Conservation (phyloP, 495 filamentous ascomycete species). For the Evernia prunastri region DNA sequence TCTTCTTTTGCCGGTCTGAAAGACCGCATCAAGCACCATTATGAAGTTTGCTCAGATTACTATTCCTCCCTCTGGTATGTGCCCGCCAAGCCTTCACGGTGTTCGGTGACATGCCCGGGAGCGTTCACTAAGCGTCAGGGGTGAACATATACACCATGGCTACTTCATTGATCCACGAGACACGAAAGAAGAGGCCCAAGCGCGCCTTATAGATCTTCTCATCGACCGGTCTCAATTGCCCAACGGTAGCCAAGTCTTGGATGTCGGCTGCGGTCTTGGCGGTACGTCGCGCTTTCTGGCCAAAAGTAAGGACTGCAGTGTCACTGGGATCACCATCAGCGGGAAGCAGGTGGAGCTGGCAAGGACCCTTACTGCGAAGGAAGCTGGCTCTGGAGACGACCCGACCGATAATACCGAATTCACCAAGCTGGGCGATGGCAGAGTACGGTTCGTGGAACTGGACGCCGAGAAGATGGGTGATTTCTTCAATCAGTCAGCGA, state of each 20-base stretch:
- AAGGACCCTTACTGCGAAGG: constrained; percentile 29
- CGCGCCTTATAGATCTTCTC: constrained; percentile 47
- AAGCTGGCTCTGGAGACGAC: constrained; percentile 25
- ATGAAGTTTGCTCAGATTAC: constrained; percentile 46
- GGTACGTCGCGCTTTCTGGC: constrained; percentile 50
- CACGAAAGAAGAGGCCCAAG: constrained; percentile 49
- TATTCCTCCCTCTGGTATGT: constrained; percentile 25
- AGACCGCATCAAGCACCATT: constrained; percentile 52
- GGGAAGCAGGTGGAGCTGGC: constrained; percentile 49
- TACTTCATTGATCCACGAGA: constrained; percentile 44
- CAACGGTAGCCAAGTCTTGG: constrained; percentile 37
- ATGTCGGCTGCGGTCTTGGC: constrained; percentile 52
- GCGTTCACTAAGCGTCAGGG: constrained; percentile 34
- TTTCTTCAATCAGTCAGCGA: constrained; percentile 34
- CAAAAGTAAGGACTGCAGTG: constrained; percentile 37
- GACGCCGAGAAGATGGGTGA: constrained; percentile 54
- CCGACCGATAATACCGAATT: constrained; percentile 15
- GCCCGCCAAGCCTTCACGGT: neutral
- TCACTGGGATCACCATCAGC: constrained; percentile 54
- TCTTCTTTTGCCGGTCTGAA: constrained; percentile 46
- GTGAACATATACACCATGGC: constrained; percentile 56
- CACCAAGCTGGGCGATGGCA: constrained; percentile 36
- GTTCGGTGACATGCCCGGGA: neutral
- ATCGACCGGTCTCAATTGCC: constrained; percentile 39
- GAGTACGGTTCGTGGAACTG: constrained; percentile 47